phyloP scores from a whole-genome alignment of 2,329 filamentous ascomycete species.

The Xylariaceae sp. region DNA sequence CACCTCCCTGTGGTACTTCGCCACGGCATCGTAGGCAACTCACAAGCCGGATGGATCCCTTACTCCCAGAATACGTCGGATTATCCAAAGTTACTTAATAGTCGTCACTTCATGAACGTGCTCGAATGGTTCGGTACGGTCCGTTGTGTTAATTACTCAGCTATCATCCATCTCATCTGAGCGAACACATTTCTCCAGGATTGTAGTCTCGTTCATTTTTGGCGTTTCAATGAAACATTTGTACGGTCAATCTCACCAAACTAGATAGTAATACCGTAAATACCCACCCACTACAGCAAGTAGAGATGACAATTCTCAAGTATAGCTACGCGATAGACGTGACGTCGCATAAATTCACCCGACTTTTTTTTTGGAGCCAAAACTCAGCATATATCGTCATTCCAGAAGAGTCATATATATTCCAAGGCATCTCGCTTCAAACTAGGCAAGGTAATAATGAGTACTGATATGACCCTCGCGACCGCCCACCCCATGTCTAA shows the following conservation, averaged over 20 bases:
- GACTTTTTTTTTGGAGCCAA: too few relatives aligned
- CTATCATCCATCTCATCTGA: background rate
- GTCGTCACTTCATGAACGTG: background rate
- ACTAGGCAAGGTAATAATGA: background rate
- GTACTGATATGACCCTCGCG: background rate
- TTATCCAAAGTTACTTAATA: background rate
- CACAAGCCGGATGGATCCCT: too few relatives aligned
- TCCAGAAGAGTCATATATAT: background rate
- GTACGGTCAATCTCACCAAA: background rate
- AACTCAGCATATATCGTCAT: background rate
- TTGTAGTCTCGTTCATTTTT: too few relatives aligned
- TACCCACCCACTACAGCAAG: too few relatives aligned
- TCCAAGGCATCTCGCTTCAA: background rate
- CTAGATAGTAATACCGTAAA: background rate
- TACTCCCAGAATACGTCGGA: background rate
- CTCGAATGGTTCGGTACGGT: background rate
- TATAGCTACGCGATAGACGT: too few relatives aligned
- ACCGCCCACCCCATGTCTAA: background rate
- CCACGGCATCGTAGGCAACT: too few relatives aligned
- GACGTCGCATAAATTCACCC: too few relatives aligned
- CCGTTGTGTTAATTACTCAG: background rate
- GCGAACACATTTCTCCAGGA: background rate
- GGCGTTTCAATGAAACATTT: background rate
- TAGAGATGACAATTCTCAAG: too few relatives aligned
- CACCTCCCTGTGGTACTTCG: too few relatives aligned